These are phyloP conservation scores for Metschnikowia noctiluminum DNA, from an alignment of 805 yeast genomes.

Conservation along the genomic window DNA sequence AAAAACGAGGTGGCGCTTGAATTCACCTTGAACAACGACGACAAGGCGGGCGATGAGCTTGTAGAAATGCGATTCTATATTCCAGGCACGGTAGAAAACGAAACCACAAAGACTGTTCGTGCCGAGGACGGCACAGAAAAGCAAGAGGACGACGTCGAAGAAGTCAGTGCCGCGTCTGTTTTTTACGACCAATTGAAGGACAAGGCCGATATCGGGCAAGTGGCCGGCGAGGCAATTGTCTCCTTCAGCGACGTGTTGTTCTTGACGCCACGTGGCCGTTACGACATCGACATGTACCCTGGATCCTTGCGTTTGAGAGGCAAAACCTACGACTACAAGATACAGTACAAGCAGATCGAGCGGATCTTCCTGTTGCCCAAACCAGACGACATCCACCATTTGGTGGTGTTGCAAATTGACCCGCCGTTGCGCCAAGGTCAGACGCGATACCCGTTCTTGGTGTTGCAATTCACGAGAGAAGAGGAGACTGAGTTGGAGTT, in stretches of 20 bases:
- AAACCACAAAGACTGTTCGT: conserved; percentile 31
- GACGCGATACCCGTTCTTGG: conserved; percentile 90
- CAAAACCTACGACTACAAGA: conserved; percentile 94
- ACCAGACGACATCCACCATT: conserved; percentile 88
- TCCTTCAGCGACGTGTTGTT: conserved; percentile 88
- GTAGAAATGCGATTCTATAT: conserved; percentile 92
- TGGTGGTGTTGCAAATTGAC: conserved; percentile 84
- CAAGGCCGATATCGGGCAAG: conserved; percentile 90
- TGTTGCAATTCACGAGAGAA: conserved; percentile 82
- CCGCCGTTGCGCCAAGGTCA: conserved; percentile 99
- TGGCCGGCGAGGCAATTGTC: conserved; percentile 91
- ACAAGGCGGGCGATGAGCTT: conserved; percentile 86
- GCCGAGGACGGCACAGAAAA: conserved; percentile 28
- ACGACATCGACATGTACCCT: conserved; percentile 91
- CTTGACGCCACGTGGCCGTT: conserved; percentile 97
- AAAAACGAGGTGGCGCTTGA: conserved; percentile 93
- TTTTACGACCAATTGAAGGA: conserved; percentile 91
- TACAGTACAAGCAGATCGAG: conserved; percentile 86
- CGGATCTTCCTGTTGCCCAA: conserved; percentile 90
- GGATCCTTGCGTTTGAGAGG: conserved; percentile 88
- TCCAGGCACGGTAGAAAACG: conserved; percentile 76
- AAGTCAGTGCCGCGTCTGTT: conserved; percentile 71
- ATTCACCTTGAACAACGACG: conserved; percentile 57
- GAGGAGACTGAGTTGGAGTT: conserved; percentile 90
- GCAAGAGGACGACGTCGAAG: conserved; percentile 38